A percentile compares a stretch with the other conserved stretches of the same genome.
These are phyloP conservation scores for Tardiomyces blankii DNA, from an alignment of 1,139 yeast genomes.

Conservation along the genomic window DNA sequence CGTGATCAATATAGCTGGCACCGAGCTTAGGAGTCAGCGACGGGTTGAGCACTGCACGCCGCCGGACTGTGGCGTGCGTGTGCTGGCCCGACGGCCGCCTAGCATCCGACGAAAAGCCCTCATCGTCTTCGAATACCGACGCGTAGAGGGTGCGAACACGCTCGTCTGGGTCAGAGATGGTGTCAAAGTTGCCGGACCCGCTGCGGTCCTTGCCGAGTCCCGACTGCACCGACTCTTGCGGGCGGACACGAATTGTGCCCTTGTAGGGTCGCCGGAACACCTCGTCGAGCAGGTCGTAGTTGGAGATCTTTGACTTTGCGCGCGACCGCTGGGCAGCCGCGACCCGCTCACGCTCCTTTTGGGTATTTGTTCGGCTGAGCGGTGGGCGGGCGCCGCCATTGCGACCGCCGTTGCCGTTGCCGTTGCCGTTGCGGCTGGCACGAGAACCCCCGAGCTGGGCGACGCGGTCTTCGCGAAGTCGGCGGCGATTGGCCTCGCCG, in stretches of 20 bases:
- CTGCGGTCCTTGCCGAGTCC: neutral
- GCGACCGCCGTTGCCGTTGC: neutral
- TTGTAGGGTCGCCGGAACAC: constrained; percentile 22
- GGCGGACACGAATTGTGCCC: constrained; percentile 12
- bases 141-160: constrained; percentile 1
- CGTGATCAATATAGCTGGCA: constrained; percentile 2
- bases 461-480: neutral
- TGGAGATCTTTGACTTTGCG: neutral
- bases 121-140: constrained; percentile 2
- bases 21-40: constrained; percentile 6
- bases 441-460: neutral
- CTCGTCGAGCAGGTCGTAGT: constrained; percentile 16
- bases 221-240: neutral
- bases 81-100: neutral
- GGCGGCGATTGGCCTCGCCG: neutral
- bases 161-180: constrained; percentile 2
- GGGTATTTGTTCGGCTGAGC: neutral
- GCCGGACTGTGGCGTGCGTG: constrained; percentile 1
- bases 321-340: neutral
- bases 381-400: neutral
- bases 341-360: neutral
- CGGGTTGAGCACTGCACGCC: constrained; percentile 1
- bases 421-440: neutral
- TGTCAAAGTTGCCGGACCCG: constrained; percentile 1
- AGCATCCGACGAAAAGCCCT: constrained; percentile 1